A percentile compares a stretch with the other conserved stretches of the same genome.
Evolutionary conservation across 257 asterid genomes (phyloP).

Genomic region (Ligustrum vulgare): DNA sequence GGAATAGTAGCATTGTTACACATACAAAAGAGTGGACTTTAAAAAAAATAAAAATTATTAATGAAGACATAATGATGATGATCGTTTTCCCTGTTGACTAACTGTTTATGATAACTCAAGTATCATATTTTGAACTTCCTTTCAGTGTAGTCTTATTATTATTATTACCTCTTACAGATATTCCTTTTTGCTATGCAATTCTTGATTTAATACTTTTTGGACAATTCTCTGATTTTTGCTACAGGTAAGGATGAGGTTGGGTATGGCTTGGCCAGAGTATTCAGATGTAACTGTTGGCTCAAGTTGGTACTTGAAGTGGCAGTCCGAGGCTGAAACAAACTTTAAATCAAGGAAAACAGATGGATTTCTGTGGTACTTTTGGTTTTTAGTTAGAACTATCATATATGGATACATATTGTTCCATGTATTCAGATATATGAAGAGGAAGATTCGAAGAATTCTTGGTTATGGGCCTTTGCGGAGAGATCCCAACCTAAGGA

Average conservation of each 20-base stretch:
- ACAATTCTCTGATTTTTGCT: constrained; percentile 20
- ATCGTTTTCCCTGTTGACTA: constrained; percentile 70
- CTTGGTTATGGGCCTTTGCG: constrained; percentile 81
- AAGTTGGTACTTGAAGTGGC: constrained; percentile 91
- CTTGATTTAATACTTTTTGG: constrained; percentile 17
- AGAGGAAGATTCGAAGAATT: constrained; percentile 65
- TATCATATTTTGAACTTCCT: constrained; percentile 15
- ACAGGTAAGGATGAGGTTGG: constrained; percentile 73
- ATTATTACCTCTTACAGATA: constrained; percentile 10
- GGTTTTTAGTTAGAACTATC: constrained; percentile 73
- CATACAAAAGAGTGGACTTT: constrained; percentile 52
- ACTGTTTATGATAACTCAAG: constrained; percentile 15
- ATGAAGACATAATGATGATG: constrained; percentile 82
- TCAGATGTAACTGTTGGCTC: constrained; percentile 63
- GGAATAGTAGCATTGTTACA: constrained; percentile 53
- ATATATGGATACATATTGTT: constrained; percentile 64
- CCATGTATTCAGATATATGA: constrained; percentile 54
- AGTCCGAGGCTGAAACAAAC: constrained; percentile 72
- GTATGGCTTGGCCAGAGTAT: constrained; percentile 98
- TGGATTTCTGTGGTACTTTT: constrained; percentile 67
- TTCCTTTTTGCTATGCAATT: constrained; percentile 18
- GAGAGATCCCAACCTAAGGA: constrained; percentile 74
- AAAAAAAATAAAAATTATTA: constrained; percentile 42
- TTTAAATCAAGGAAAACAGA: constrained; percentile 58
- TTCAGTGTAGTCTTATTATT: constrained; percentile 16